These are phyloP conservation scores for Dissophora ornata DNA, from an alignment of 192 early-diverging fungal genomes.

Conservation along the genomic window DNA sequence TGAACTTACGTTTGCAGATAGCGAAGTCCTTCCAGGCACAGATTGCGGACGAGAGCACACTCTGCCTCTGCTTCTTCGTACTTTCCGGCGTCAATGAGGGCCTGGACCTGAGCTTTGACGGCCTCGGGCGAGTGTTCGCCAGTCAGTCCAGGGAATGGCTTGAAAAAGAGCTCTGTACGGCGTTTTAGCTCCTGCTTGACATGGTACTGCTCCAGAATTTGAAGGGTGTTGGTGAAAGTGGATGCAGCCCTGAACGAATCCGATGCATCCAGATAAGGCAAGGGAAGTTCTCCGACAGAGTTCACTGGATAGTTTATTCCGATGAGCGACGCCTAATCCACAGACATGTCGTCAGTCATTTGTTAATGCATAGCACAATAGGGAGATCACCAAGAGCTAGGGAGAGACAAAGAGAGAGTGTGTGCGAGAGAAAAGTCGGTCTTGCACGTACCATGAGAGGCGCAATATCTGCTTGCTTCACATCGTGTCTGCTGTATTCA, in stretches of 20 bases:
- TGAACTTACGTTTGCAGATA: conserved; percentile 84
- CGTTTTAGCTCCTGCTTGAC: conserved; percentile 89
- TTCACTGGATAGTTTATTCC: conserved; percentile 92
- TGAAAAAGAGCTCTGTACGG: conserved; percentile 82
- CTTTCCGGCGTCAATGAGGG: conserved; percentile 66
- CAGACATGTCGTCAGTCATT: no score
- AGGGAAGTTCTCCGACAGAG: conserved; percentile 91
- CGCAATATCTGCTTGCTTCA: conserved; percentile 95
- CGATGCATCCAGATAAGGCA: conserved; percentile 78
- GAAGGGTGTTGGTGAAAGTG: conserved; percentile 82
- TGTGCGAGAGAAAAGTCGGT: no score
- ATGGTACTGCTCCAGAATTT: conserved; percentile 88
- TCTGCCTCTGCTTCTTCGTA: conserved; percentile 76
- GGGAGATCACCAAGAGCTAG: no score
- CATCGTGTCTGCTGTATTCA: conserved; percentile 77
- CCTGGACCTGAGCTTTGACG: conserved; percentile 67
- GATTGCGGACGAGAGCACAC: conserved; percentile 69
- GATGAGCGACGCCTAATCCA: conserved; percentile 77
- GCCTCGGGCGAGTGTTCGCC: conserved; percentile 63
- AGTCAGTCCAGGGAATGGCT: conserved; percentile 76
- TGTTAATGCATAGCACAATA: no score
- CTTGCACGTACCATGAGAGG: conserved; percentile 93
- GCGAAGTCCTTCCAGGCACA: conserved; percentile 85
- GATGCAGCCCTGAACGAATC: conserved; percentile 82
- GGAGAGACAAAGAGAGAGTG: no score